Percentiles rank a stretch among this genome's conserved stretches.
phyloP scores from a whole-genome alignment of 225 moss, liverwort and hornwort genomes.

The Marchantia polymorpha region DNA sequence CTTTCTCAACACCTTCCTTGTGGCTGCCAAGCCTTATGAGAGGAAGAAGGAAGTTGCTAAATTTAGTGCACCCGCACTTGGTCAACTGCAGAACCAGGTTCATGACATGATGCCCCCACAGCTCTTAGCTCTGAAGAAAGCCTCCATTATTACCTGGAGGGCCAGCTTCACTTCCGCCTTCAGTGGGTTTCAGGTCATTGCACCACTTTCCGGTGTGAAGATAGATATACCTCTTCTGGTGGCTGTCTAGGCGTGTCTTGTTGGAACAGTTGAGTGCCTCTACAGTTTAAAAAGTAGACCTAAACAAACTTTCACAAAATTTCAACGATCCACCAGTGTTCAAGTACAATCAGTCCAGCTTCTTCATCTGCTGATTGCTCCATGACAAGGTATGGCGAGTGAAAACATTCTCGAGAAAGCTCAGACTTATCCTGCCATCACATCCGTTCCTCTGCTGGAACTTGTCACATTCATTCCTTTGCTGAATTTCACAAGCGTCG shows the following conservation, averaged over 20 bases:
- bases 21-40: constrained; percentile 3
- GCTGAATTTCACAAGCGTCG: constrained; percentile 17
- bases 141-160: constrained; percentile 20
- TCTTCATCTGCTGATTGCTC: constrained; percentile 27
- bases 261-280: constrained; percentile 7
- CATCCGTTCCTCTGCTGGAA: constrained; percentile 21
- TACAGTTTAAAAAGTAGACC: constrained; percentile 4
- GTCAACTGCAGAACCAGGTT: constrained; percentile 1
- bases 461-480: constrained; percentile 24
- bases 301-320: constrained; percentile 8
- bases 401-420: constrained; percentile 18
- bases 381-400: constrained; percentile 18
- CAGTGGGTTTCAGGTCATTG: constrained; percentile 17
- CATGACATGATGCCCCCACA: constrained; percentile 13
- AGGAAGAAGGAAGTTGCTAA: constrained; percentile 23
- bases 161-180: constrained; percentile 17
- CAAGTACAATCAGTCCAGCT: constrained; percentile 23
- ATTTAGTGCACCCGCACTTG: constrained; percentile 1
- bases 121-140: constrained; percentile 8
- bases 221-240: constrained; percentile 13
- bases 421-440: constrained; percentile 25
- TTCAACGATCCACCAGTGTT: constrained; percentile 19
- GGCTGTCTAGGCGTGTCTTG: constrained; percentile 21
- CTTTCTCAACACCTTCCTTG: constrained; percentile 12
- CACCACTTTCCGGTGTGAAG: constrained; percentile 10